Evolutionary conservation across 768 basidiomycete species (phyloP), one percentile per base, ranked within the genome.

Genomic region (Pleurotus ostreatus): DNA sequence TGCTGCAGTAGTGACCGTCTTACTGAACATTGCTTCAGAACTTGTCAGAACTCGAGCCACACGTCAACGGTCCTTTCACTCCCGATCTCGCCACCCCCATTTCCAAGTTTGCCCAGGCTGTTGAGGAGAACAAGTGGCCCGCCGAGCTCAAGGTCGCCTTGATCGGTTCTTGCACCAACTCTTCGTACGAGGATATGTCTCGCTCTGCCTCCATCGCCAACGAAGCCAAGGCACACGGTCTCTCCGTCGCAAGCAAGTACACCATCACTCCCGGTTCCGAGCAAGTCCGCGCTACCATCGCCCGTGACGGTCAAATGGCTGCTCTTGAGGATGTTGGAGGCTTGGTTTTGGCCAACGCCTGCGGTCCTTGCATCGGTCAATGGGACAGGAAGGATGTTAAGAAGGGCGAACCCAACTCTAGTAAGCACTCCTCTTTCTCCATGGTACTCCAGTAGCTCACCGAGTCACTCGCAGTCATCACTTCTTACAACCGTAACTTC

Each of bases 401-500:
- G 83, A 98, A 93, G 84, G 97, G 96, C 67, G 92, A 91, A 65
- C 77, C 82, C 64, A 99, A 98, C 84, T 96, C 97, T 45, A 99
- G 91, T 92, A 62, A 46, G 90, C 80, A 25, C 12, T 37, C 22
- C 3, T 15, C 5, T n/a, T 26, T 12, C 9, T 7, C 13, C 25
- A 15, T 16, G 11, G 18, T 25, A 6, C 23, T 12, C 26, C 26
- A 23, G 11, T 34, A 11, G n/a, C 6, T 25, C 47, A 37, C 40
- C 37, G 37, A 40, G 58, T 34, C 9, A 57, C 49, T 39, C 20
- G 7, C 46, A 93, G 91, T 98, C 80, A 92, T 99, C 74, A 96
- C 96, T 52, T 98, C 95, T 16, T 99, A 99, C 84, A 99, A 99
- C 86, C 95, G 97, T 71, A 99, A 99, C 87, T 99, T 99, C 80